These are phyloP conservation scores for Schizothecium vesticola DNA, from an alignment of 495 filamentous ascomycete species.

Conservation along the genomic window DNA sequence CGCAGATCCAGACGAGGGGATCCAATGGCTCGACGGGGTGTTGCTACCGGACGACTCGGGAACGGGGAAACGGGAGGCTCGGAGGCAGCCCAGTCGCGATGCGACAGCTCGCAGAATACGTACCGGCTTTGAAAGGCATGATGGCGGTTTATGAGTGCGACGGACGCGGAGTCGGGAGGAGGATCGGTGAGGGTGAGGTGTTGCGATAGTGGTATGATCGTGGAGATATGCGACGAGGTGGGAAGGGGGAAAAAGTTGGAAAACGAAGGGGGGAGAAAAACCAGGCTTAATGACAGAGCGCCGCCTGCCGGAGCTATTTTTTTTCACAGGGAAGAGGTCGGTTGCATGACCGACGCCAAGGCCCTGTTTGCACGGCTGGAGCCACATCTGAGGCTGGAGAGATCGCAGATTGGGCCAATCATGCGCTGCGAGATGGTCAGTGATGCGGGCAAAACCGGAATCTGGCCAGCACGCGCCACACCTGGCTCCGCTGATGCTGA, in stretches of 20 bases:
- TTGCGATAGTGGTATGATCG: neutral
- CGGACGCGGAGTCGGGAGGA: neutral
- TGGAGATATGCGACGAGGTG: neutral
- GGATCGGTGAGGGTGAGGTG: neutral
- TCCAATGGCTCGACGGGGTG: conserved; percentile 20
- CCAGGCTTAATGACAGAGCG: neutral
- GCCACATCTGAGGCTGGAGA: conserved; percentile 26
- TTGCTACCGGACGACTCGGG: conserved; percentile 1
- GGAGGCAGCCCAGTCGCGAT: conserved; percentile 8
- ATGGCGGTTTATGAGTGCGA: conserved; percentile 29
- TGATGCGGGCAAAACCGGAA: conserved; percentile 28
- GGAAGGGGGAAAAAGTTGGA: conserved; percentile 4
- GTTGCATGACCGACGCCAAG: conserved; percentile 25
- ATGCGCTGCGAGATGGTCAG: conserved; percentile 21
- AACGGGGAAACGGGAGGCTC: neutral
- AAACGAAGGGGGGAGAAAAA: neutral
- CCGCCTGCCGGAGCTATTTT: conserved; percentile 9
- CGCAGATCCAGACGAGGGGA: neutral
- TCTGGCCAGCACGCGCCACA: conserved; percentile 6
- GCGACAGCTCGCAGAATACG: conserved; percentile 15
- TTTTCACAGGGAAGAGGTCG: conserved; percentile 1
- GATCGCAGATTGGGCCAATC: conserved; percentile 20
- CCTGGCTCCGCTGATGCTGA: neutral
- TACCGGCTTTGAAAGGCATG: conserved; percentile 42
- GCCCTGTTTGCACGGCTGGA: conserved; percentile 1